phyloP scores from a whole-genome alignment of 805 yeast species.

The Saccharomycopsis oosterbeekiorum region DNA sequence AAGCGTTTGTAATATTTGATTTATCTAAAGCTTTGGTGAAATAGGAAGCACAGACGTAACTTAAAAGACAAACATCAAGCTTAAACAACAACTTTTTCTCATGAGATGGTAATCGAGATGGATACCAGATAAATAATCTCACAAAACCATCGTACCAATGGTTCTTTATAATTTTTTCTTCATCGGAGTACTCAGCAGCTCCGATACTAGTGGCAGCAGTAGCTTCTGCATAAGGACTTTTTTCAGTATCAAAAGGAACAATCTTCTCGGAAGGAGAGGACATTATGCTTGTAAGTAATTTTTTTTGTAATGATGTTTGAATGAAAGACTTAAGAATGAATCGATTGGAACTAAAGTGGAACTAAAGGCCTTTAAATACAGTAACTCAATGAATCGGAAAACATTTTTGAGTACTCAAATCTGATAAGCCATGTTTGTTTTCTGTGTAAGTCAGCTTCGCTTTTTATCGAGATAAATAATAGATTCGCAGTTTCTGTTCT shows the following conservation, averaged over 20 bases:
- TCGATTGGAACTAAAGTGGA: too few species aligned
- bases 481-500: too few species aligned
- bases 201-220: neutral
- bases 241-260: neutral
- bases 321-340: too few species aligned
- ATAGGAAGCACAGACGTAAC: constrained; percentile 4
- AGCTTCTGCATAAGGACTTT: neutral
- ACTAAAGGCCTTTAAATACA: too few species aligned
- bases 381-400: too few species aligned
- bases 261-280: neutral
- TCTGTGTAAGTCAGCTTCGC: too few species aligned
- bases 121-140: constrained; percentile 4
- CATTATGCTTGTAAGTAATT: too few species aligned
- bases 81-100: constrained; percentile 6
- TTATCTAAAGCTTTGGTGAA: constrained; percentile 27
- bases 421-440: too few species aligned
- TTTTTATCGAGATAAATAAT: too few species aligned
- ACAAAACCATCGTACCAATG: neutral
- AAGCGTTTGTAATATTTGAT: constrained; percentile 34
- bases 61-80: constrained; percentile 5
- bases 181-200: neutral
- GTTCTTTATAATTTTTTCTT: neutral
- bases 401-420: too few species aligned
- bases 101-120: constrained; percentile 17
- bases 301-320: too few species aligned